Conservation (phyloP, 805 yeast genomes). For the Saccharomycopsis amapae region DNA sequence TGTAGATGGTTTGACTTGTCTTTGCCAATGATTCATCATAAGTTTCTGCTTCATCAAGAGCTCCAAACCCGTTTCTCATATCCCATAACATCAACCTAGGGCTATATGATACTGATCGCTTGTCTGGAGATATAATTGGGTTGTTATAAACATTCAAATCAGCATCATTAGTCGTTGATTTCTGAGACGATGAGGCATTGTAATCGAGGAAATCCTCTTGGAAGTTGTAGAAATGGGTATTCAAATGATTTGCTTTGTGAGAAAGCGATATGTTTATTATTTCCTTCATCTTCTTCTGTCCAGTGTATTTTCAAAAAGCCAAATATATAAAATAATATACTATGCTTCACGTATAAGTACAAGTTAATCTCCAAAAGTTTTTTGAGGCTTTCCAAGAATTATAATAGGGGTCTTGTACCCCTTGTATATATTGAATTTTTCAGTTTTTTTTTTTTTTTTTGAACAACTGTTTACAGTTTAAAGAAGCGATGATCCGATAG, state of each 20-base stretch:
- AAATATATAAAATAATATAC: too few relatives aligned
- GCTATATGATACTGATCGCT: slow-evolving; percentile 51
- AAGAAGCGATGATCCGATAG: too few relatives aligned
- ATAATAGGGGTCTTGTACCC: too few relatives aligned
- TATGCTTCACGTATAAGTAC: too few relatives aligned
- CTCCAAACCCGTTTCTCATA: slow-evolving; percentile 66
- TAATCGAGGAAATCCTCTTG: slow-evolving; percentile 67
- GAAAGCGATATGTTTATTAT: slow-evolving; percentile 67
- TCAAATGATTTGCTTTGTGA: slow-evolving; percentile 65
- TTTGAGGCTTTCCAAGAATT: too few relatives aligned
- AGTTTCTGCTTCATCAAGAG: slow-evolving; percentile 50
- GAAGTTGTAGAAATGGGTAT: slow-evolving; percentile 72
- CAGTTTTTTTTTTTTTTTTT: too few relatives aligned
- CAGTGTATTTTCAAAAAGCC: neutral
- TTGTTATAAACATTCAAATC: slow-evolving; percentile 44
- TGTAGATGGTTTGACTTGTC: slow-evolving; percentile 29
- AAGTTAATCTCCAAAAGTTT: too few relatives aligned
- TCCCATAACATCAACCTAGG: slow-evolving; percentile 87
- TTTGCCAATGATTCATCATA: slow-evolving; percentile 33
- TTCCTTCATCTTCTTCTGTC: slow-evolving; percentile 49
- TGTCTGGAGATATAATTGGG: slow-evolving; percentile 32
- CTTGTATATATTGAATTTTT: too few relatives aligned
- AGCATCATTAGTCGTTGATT: slow-evolving; percentile 27
- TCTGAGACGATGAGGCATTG: too few relatives aligned
- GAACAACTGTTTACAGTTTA: too few relatives aligned